These are phyloP conservation scores for Heliosperma pusillum DNA, from an alignment of 148 eudicot species.

Conservation along the genomic window DNA sequence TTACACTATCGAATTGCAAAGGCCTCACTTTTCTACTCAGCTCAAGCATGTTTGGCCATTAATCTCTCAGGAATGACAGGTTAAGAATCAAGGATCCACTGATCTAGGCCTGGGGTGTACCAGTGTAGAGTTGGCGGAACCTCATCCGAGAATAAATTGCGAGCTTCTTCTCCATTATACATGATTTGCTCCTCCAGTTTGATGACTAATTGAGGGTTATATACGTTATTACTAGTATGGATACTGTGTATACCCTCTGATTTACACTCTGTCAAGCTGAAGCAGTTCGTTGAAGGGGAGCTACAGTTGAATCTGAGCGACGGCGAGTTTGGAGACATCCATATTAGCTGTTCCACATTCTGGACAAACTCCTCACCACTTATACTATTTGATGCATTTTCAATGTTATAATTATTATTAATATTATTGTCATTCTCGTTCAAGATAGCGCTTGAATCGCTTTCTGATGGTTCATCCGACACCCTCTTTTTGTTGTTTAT, in stretches of 20 bases:
- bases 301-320: slow-evolving; percentile 18
- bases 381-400: slow-evolving; percentile 44
- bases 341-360: slow-evolving; percentile 30
- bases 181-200: slow-evolving; percentile 88
- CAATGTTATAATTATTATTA: slow-evolving; percentile 33
- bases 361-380: slow-evolving; percentile 22
- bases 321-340: slow-evolving; percentile 27
- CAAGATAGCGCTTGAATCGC: slow-evolving; percentile 84
- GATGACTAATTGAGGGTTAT: slow-evolving; percentile 70
- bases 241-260: not conserved
- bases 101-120: slow-evolving; percentile 39
- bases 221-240: slow-evolving; percentile 21
- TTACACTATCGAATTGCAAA: not conserved
- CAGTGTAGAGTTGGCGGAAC: slow-evolving; percentile 69
- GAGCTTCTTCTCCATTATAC: slow-evolving; percentile 72
- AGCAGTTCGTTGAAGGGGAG: slow-evolving; percentile 20
- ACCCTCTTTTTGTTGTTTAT: slow-evolving; percentile 19
- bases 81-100: slow-evolving; percentile 39
- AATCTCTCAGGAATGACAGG: not conserved
- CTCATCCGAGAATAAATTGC: slow-evolving; percentile 69
- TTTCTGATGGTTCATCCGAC: slow-evolving; percentile 60
- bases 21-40: not conserved
- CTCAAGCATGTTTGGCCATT: not conserved
- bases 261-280: slow-evolving; percentile 36
- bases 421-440: slow-evolving; percentile 46